phyloP scores from a whole-genome alignment of 345 rosid species.

The Reutealis trisperma region DNA sequence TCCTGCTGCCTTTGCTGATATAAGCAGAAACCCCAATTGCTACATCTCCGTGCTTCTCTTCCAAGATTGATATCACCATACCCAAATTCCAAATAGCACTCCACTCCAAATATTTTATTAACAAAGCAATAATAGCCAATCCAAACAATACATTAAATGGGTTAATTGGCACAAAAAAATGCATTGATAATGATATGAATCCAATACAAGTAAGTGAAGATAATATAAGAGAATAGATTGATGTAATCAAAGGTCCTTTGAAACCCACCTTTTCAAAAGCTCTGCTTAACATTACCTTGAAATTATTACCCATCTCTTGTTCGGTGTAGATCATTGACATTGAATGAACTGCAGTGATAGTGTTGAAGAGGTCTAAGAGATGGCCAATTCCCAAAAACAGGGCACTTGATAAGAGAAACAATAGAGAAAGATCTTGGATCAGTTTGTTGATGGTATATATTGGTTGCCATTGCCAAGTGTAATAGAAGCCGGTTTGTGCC shows the following conservation, averaged over 20 bases:
- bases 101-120: conserved; percentile 35
- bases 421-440: neutral
- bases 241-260: conserved; percentile 47
- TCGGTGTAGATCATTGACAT: conserved; percentile 29
- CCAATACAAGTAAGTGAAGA: conserved; percentile 7
- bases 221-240: conserved; percentile 32
- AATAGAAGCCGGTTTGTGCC: too few species aligned
- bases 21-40: conserved; percentile 31
- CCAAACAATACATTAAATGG: neutral
- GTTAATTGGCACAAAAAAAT: neutral
- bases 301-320: conserved; percentile 7
- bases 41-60: conserved; percentile 39
- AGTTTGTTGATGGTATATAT: neutral
- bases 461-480: too few species aligned
- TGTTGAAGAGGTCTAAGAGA: conserved; percentile 39
- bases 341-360: conserved; percentile 27
- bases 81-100: conserved; percentile 43
- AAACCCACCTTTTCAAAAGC: conserved; percentile 20
- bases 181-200: neutral
- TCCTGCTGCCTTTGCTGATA: conserved; percentile 34
- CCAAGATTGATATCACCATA: conserved; percentile 36
- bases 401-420: neutral
- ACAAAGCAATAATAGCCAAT: neutral
- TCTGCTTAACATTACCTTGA: conserved; percentile 12
- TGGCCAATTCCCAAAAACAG: conserved; percentile 10